phyloP scores from a whole-genome alignment of 306 rosid species.

The Cucumis sativus region Cucumber_9930_V3 NC_026657.2:40541501-40542000 shows the following conservation, averaged over 20 bases:
- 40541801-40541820: not conserved
- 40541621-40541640: conserved; percentile 32
- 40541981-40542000: not conserved
- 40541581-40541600: conserved; percentile 21
- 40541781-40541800: not conserved
- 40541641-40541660: conserved; percentile 39
- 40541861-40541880: no score
- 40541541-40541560: conserved; percentile 47
- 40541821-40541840: not conserved
- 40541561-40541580: conserved; percentile 24
- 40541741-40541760: not conserved
- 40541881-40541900: not conserved
- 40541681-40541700: conserved; percentile 64
- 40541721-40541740: conserved; percentile 93
- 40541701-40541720: conserved; percentile 63
- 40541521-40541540: conserved; percentile 70
- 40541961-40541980: not conserved
- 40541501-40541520: conserved; percentile 77
- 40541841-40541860: not conserved
- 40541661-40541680: conserved; percentile 51
- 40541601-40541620: conserved; percentile 22
- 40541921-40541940: not conserved
- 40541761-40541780: not conserved
- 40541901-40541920: not conserved
- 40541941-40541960: not conserved